These are phyloP conservation scores for Apiospora rasikravindrae DNA, from an alignment of 2,329 filamentous ascomycete genomes.

Conservation along the genomic window DNA sequence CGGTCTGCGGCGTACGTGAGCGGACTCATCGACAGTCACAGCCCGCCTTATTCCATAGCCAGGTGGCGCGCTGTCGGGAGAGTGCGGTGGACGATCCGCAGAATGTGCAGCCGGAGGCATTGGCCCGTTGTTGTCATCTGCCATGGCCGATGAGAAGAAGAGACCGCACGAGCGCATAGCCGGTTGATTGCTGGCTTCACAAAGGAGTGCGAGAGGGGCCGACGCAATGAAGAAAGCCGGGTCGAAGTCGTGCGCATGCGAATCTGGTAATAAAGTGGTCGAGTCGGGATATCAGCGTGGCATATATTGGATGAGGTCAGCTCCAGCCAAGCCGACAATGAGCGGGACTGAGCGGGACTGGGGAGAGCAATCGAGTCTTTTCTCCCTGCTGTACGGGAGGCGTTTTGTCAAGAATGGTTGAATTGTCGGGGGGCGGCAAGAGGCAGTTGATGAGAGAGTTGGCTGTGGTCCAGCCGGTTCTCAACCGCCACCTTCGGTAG, in stretches of 20 bases:
- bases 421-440: background rate
- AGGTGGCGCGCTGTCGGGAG: conserved; percentile 32
- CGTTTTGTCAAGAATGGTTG: background rate
- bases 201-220: background rate
- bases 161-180: conserved; percentile 19
- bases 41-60: conserved; percentile 49
- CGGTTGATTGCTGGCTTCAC: background rate
- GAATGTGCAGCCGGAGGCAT: conserved; percentile 29
- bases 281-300: background rate
- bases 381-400: background rate
- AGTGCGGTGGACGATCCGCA: conserved; percentile 25
- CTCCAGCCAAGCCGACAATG: background rate
- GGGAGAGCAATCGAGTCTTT: background rate
- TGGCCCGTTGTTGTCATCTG: conserved; percentile 36
- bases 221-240: background rate
- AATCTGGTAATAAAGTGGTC: background rate
- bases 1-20: conserved; percentile 33
- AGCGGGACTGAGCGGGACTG: background rate
- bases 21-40: conserved; percentile 45
- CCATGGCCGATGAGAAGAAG: conserved; percentile 32
- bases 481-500: background rate
- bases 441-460: background rate
- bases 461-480: background rate
- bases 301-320: background rate
- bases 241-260: background rate